A percentile compares a stretch with the other conserved stretches of the same genome.
These are phyloP conservation scores for Herpetomonas samuelpessoai DNA, from an alignment of 208 protist species.

Conservation along the genomic window DNA sequence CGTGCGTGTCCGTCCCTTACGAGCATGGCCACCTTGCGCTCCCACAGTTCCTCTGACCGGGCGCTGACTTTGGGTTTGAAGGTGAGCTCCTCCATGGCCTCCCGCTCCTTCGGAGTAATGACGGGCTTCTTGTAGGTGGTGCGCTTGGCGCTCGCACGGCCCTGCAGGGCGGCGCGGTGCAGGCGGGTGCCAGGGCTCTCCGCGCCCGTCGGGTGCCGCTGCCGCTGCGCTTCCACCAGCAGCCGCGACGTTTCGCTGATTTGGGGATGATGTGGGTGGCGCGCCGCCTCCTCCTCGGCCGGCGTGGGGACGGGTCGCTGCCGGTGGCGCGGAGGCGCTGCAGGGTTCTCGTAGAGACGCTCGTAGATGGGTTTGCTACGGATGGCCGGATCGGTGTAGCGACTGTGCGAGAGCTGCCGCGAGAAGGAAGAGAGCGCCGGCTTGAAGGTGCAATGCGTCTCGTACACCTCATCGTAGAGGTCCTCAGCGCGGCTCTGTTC, in stretches of 20 bases:
- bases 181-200: conserved; percentile 25
- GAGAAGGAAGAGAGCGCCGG: conserved; percentile 44
- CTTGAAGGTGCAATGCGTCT: conserved; percentile 51
- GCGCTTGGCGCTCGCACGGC: not conserved
- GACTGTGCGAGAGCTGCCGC: conserved; percentile 27
- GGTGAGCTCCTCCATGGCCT: conserved; percentile 33
- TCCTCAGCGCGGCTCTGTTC: not conserved
- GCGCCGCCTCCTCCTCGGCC: conserved; percentile 13
- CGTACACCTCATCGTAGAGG: conserved; percentile 32
- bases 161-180: conserved; percentile 5
- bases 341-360: conserved; percentile 46
- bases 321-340: conserved; percentile 22
- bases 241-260: conserved; percentile 45
- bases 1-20: conserved; percentile 33
- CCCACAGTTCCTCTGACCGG: conserved; percentile 49
- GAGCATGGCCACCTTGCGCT: conserved; percentile 37
- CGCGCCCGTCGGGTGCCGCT: conserved; percentile 13
- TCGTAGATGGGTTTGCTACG: conserved; percentile 24
- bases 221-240: conserved; percentile 40
- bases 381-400: conserved; percentile 36
- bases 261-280: conserved; percentile 14
- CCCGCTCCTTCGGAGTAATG: conserved; percentile 28
- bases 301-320: conserved; percentile 6
- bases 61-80: conserved; percentile 47
- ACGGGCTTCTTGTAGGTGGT: conserved; percentile 28